Percentiles rank a stretch among this genome's conserved stretches.
These are phyloP conservation scores for Amanita pseudoporphyria DNA, from an alignment of 768 basidiomycete species.

Conservation along the genomic window DNA sequence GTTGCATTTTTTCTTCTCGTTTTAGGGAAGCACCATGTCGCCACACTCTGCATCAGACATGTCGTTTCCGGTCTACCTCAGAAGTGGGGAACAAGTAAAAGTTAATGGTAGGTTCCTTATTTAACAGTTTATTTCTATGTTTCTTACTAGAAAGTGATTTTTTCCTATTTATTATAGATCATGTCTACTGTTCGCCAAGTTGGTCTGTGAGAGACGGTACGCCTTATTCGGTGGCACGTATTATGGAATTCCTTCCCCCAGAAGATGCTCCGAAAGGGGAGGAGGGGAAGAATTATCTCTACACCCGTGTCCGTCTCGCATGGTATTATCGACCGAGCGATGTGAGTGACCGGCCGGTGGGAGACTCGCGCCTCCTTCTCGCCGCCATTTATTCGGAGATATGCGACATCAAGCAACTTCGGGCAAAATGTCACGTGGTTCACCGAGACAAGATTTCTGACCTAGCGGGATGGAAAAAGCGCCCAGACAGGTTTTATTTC, in stretches of 20 bases:
- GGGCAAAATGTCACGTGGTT: constrained; percentile 87
- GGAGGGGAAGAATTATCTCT: constrained; percentile 57
- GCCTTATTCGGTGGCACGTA: constrained; percentile 90
- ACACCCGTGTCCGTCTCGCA: constrained; percentile 81
- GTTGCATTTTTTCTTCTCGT: constrained; percentile 19
- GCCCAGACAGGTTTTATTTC: constrained; percentile 95
- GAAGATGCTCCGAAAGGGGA: constrained; percentile 59
- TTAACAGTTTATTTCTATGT: constrained; percentile 11
- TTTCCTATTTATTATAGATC: constrained; percentile 51
- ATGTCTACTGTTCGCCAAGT: constrained; percentile 92
- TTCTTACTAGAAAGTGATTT: constrained; percentile 16
- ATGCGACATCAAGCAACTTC: constrained; percentile 89
- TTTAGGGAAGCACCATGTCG: constrained; percentile 13
- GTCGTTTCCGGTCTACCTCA: constrained; percentile 53
- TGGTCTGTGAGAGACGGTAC: constrained; percentile 91
- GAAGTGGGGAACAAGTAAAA: constrained; percentile 79
- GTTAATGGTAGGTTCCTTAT: constrained; percentile 59
- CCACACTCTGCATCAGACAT: constrained; percentile 15
- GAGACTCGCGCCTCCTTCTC: constrained; percentile 85
- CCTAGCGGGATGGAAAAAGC: constrained; percentile 87
- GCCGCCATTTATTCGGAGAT: constrained; percentile 96
- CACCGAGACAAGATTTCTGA: constrained; percentile 95
- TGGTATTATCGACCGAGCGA: constrained; percentile 98
- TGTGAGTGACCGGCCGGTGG: constrained; percentile 84
- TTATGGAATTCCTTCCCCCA: constrained; percentile 92